Conservation (phyloP, 441 rosid genomes). For the Erodium chrysanthum region DNA sequence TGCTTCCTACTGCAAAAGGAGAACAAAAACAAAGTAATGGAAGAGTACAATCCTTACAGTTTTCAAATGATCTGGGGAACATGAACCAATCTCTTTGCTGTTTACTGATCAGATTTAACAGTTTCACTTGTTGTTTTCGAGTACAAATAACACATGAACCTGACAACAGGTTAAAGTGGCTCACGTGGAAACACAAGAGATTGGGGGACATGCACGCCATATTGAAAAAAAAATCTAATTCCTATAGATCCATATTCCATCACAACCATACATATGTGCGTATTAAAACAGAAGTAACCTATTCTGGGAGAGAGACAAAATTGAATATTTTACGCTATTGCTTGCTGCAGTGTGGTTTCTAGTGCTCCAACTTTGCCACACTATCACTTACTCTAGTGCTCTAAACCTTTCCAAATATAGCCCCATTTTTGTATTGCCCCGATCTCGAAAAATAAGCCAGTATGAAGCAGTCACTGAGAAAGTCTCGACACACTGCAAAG, state of each 20-base stretch:
- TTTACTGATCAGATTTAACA: no score
- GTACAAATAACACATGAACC: not conserved
- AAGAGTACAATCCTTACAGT: not conserved
- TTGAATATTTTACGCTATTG: not conserved
- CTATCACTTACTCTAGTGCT: not conserved
- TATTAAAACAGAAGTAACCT: not conserved
- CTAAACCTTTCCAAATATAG: not conserved
- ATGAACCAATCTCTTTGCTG: no score
- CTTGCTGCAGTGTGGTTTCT: not conserved
- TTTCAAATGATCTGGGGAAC: no score
- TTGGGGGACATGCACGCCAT: no score
- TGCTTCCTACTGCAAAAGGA: no score
- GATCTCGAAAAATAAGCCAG: no score
- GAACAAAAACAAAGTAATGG: no score
- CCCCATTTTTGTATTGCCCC: not conserved
- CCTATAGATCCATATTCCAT: no score
- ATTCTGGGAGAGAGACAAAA: not conserved
- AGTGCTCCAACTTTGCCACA: not conserved
- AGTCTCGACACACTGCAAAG: no score
- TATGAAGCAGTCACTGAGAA: no score
- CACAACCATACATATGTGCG: not conserved
- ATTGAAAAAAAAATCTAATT: not conserved
- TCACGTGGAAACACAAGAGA: not conserved
- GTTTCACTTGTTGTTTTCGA: no score
- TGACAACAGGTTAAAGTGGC: not conserved